phyloP scores from a whole-genome alignment of 1,284 basidiomycete genomes.

The Pseudozyma pruni region DNA sequence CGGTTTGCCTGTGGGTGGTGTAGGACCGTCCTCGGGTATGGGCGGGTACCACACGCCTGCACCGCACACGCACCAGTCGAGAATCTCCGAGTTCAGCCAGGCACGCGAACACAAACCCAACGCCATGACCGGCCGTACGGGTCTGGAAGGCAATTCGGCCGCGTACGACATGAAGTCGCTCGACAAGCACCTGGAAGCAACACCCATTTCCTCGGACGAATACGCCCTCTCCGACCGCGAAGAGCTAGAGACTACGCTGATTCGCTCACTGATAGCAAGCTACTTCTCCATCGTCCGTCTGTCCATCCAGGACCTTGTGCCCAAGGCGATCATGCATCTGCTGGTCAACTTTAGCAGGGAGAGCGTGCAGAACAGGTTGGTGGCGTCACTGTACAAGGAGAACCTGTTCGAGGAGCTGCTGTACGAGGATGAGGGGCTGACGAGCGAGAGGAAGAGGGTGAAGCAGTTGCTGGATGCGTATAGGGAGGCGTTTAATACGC shows the following conservation, averaged over 20 bases:
- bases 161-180: constrained; percentile 99
- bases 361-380: constrained; percentile 93
- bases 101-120: constrained; percentile 54
- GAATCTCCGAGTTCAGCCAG: constrained; percentile 35
- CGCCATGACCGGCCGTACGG: constrained; percentile 72
- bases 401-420: constrained; percentile 85
- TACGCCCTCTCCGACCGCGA: constrained; percentile 79
- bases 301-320: constrained; percentile 94
- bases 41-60: constrained; percentile 37
- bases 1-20: constrained; percentile 55
- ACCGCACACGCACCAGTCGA: constrained; percentile 28
- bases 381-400: constrained; percentile 86
- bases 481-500: constrained; percentile 85
- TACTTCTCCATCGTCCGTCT: constrained; percentile 97
- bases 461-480: constrained; percentile 96
- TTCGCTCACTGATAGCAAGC: constrained; percentile 90
- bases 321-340: constrained; percentile 77
- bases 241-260: constrained; percentile 95
- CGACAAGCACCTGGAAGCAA: constrained; percentile 79
- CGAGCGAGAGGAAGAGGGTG: constrained; percentile 89
- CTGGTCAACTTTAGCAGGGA: constrained; percentile 96
- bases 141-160: constrained; percentile 80
- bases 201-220: constrained; percentile 73
- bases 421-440: constrained; percentile 94
- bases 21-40: constrained; percentile 43